These are phyloP conservation scores for Aureobasidium sp. DNA, from an alignment of 2,329 filamentous ascomycete genomes.

Conservation along the genomic window DNA sequence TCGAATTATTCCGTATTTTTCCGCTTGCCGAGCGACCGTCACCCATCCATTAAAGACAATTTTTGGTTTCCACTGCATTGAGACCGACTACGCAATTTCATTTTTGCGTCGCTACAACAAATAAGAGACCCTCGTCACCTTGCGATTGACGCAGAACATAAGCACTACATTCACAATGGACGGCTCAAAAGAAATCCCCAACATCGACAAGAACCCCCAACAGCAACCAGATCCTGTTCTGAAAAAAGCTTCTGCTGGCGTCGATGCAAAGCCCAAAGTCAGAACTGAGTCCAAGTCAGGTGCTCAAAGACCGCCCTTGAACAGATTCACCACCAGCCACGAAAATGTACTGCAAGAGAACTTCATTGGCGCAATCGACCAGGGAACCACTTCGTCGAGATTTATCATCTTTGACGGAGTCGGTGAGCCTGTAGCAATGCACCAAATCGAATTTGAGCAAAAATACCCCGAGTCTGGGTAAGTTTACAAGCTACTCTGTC, in stretches of 20 bases:
- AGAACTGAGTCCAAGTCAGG: conserved; percentile 2
- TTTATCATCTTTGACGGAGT: conserved; percentile 78
- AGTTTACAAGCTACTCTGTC: conserved; percentile 25
- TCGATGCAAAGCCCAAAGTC: conserved; percentile 5
- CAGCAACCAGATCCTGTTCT: neutral
- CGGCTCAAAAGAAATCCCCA: conserved; percentile 2
- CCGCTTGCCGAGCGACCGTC: neutral
- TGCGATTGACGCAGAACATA: neutral
- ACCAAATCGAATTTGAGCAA: conserved; percentile 76
- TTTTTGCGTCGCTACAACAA: neutral
- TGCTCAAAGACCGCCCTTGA: conserved; percentile 11
- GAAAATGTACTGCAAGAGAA: conserved; percentile 37
- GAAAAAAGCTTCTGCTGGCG: conserved; percentile 1
- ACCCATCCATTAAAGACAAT: neutral
- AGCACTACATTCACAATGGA: neutral
- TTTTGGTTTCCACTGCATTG: neutral
- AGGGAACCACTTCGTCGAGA: conserved; percentile 75
- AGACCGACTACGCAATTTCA: conserved; percentile 1
- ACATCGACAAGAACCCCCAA: neutral
- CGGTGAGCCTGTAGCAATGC: conserved; percentile 65
- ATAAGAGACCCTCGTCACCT: neutral
- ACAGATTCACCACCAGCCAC: conserved; percentile 24
- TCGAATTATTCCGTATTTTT: conserved; percentile 4
- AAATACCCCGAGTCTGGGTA: conserved; percentile 74
- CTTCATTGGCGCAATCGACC: conserved; percentile 78